A percentile compares a stretch with the other conserved stretches of the same genome.
Conservation (phyloP, 2,329 filamentous ascomycete genomes). For the Alternaria solani region DNA sequence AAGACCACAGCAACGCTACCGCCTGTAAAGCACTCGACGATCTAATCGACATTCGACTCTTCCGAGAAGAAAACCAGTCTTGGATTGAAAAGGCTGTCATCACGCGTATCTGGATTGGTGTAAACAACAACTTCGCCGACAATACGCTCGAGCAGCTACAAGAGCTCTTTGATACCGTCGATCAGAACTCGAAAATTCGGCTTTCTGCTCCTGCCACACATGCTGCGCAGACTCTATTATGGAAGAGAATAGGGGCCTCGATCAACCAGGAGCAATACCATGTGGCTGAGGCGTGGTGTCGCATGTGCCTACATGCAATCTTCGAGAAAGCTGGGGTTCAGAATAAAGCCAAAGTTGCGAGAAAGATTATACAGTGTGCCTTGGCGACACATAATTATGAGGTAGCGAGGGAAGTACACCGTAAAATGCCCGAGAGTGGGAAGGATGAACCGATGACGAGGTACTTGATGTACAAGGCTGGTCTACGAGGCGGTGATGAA, state of each 20-base stretch:
- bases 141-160: conserved; percentile 52
- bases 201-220: conserved; percentile 69
- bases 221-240: conserved; percentile 76
- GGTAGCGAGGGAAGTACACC: conserved; percentile 64
- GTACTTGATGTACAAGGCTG: conserved; percentile 79
- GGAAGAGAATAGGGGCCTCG: conserved; percentile 75
- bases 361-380: conserved; percentile 76
- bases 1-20: conserved; percentile 50
- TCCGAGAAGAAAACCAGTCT: conserved; percentile 57
- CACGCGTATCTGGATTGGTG: conserved; percentile 71
- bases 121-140: conserved; percentile 53
- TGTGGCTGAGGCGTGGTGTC: conserved; percentile 74
- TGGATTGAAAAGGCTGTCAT: conserved; percentile 77
- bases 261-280: conserved; percentile 63
- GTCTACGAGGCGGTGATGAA: conserved; percentile 66
- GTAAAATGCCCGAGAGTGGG: conserved; percentile 65
- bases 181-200: conserved; percentile 55
- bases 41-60: conserved; percentile 67
- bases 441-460: conserved; percentile 71
- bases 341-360: conserved; percentile 73
- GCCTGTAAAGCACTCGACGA: conserved; percentile 65
- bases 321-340: conserved; percentile 71
- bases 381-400: conserved; percentile 66
- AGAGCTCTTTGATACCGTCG: conserved; percentile 58
- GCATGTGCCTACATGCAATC: conserved; percentile 69